Conservation (phyloP, 2,329 filamentous ascomycete genomes). For the Plenodomus tracheiphilus region DNA sequence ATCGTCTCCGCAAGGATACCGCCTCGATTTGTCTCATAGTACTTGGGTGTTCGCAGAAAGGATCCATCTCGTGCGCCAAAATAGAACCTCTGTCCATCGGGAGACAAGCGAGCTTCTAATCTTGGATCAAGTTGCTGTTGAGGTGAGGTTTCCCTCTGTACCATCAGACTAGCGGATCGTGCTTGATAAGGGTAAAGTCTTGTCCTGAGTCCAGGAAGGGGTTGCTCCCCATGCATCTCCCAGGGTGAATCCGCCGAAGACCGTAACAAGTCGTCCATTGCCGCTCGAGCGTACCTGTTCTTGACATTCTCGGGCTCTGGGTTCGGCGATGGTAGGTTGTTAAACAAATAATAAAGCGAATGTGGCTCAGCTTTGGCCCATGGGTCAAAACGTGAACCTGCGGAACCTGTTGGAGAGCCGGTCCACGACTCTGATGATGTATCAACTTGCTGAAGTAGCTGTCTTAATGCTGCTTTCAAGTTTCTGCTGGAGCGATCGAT, state of each 20-base stretch:
- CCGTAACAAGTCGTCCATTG: constrained; percentile 60
- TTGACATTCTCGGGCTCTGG: constrained; percentile 57
- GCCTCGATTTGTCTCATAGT: constrained; percentile 74
- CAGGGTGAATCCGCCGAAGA: constrained; percentile 29
- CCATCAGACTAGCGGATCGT: constrained; percentile 78
- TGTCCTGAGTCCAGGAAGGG: constrained; percentile 63
- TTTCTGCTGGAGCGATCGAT: constrained; percentile 55
- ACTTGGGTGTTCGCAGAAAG: constrained; percentile 66
- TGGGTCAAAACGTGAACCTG: constrained; percentile 39
- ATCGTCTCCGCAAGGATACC: constrained; percentile 82
- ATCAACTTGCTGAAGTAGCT: constrained; percentile 59
- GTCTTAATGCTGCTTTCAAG: constrained; percentile 52
- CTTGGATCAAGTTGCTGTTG: constrained; percentile 72
- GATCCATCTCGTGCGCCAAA: constrained; percentile 67
- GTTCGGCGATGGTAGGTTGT: constrained; percentile 69
- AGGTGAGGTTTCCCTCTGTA: constrained; percentile 74
- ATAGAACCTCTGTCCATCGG: constrained; percentile 67
- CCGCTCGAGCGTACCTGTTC: constrained; percentile 56
- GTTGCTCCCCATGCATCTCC: constrained; percentile 34
- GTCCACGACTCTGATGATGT: constrained; percentile 61
- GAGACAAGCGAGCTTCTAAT: constrained; percentile 63
- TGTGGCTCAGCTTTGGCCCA: constrained; percentile 50
- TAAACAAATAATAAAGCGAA: constrained; percentile 73
- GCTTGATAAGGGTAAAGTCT: constrained; percentile 77
- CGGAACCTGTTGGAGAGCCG: constrained; percentile 42